Conservation (phyloP, 805 yeast genomes). For the Dipodascus geniculatus region DNA sequence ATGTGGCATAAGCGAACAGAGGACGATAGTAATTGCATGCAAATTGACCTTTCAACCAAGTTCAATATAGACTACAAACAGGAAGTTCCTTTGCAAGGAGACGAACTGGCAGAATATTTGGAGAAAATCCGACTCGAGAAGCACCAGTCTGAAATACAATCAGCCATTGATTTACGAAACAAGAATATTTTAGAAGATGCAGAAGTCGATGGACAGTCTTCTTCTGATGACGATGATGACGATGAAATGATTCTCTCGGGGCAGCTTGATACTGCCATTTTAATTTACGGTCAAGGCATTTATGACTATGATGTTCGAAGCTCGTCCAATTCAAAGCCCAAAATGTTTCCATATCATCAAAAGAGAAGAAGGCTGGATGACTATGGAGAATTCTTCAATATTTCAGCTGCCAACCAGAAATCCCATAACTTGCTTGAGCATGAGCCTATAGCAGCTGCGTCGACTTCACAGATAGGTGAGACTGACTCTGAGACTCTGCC, state of each 20-base stretch:
- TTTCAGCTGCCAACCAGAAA: neutral
- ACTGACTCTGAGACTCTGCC: no score
- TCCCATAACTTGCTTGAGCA: neutral
- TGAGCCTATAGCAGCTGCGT: neutral
- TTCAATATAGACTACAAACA: conserved; percentile 7
- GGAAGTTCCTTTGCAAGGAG: conserved; percentile 26
- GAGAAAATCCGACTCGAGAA: conserved; percentile 14
- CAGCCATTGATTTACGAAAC: conserved; percentile 27
- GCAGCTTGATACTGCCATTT: conserved; percentile 17
- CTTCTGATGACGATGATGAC: conserved; percentile 20
- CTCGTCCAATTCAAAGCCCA: conserved; percentile 28
- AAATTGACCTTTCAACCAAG: conserved; percentile 8
- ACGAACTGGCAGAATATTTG: conserved; percentile 22
- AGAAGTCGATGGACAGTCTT: conserved; percentile 18
- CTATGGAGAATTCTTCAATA: conserved; percentile 64
- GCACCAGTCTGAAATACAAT: conserved; percentile 17
- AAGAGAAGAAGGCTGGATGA: conserved; percentile 62
- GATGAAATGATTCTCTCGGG: conserved; percentile 16
- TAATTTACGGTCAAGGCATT: conserved; percentile 24
- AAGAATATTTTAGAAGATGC: conserved; percentile 27
- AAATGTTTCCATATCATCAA: conserved; percentile 66
- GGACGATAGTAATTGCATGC: conserved; percentile 5
- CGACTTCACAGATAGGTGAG: neutral
- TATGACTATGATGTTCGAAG: conserved; percentile 44
- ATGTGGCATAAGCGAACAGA: conserved; percentile 9